These are phyloP conservation scores for Wickerhamomyces subpelliculosus DNA, from an alignment of 805 yeast species.

Conservation along the genomic window DNA sequence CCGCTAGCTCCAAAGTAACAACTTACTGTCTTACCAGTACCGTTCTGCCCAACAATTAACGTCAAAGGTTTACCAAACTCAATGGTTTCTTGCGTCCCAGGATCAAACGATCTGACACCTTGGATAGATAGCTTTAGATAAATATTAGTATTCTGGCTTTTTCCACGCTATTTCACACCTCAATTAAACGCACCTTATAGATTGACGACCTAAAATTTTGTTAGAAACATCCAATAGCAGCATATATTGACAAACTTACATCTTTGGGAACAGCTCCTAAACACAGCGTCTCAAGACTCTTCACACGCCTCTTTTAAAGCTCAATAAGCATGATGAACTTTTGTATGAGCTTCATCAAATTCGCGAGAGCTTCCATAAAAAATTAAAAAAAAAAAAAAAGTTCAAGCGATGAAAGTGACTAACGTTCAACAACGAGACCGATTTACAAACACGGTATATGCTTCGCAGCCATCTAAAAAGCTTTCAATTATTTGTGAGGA, in stretches of 20 bases:
- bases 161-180: not conserved
- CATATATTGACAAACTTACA: not conserved
- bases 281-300: not conserved
- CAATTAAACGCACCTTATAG: slow-evolving; percentile 13
- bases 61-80: slow-evolving; percentile 89
- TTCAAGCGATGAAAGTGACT: not conserved
- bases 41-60: slow-evolving; percentile 90
- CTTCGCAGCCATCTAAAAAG: not conserved
- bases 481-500: slow-evolving; percentile 3
- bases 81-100: slow-evolving; percentile 77
- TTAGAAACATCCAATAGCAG: not conserved
- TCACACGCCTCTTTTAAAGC: not conserved
- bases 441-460: not conserved
- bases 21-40: slow-evolving; percentile 80
- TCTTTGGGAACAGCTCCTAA: not conserved
- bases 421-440: too few relatives aligned
- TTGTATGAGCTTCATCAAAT: not conserved
- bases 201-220: slow-evolving; percentile 14
- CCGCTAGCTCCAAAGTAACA: not conserved
- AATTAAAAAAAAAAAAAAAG: too few relatives aligned
- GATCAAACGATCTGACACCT: slow-evolving; percentile 88
- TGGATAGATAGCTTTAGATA: slow-evolving; percentile 54
- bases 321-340: not conserved
- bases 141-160: not conserved
- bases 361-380: too few relatives aligned